phyloP scores from a whole-genome alignment of 148 eudicot genomes.

The Silene latifolia region DNA sequence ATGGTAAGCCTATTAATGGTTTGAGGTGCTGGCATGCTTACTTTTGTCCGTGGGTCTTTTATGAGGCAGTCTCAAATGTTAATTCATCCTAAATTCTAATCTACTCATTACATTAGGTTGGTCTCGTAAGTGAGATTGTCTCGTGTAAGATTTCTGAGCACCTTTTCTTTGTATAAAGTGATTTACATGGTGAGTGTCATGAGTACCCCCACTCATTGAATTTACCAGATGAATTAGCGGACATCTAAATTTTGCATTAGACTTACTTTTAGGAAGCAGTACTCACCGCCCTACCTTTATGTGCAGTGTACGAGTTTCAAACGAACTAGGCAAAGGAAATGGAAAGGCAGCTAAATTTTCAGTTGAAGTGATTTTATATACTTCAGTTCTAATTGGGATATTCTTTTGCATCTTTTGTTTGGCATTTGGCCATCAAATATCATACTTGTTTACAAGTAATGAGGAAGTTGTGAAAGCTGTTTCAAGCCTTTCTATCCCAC shows the following conservation, averaged over 20 bases:
- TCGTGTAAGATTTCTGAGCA: no score
- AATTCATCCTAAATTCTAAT: no score
- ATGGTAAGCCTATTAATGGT: conserved; percentile 29
- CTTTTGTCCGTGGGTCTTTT: no score
- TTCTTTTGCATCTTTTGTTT: conserved; percentile 35
- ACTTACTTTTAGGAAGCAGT: background rate
- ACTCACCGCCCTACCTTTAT: conserved; percentile 5
- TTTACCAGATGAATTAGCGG: no score
- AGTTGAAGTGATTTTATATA: conserved; percentile 49
- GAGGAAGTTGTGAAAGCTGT: conserved; percentile 55
- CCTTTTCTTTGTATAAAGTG: no score
- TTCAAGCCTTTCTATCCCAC: conserved; percentile 47
- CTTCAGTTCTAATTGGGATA: conserved; percentile 44
- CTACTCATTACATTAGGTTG: no score
- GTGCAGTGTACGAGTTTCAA: conserved; percentile 63
- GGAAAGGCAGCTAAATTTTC: conserved; percentile 62
- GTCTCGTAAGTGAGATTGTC: no score
- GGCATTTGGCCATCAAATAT: conserved; percentile 31
- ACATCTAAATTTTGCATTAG: background rate
- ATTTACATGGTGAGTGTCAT: no score
- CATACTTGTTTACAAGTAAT: conserved; percentile 66
- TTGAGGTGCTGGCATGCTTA: no score
- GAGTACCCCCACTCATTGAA: no score
- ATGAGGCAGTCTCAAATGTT: no score
- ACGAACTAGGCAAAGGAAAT: conserved; percentile 73